phyloP scores from a whole-genome alignment of 257 asterid genomes.

The Phtheirospermum japonicum region DNA sequence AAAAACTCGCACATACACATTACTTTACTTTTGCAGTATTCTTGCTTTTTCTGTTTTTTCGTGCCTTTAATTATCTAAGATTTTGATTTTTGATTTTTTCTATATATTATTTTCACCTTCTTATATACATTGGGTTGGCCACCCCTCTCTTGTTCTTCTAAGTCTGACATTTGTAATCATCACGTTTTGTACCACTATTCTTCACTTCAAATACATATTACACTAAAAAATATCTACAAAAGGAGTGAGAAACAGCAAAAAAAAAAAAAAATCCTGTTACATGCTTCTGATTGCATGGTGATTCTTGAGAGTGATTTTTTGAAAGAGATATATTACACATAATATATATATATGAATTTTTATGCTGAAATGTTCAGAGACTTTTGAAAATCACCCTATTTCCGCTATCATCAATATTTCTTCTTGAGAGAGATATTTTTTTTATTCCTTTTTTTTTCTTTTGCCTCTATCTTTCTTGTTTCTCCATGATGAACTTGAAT shows the following conservation, averaged over 20 bases:
- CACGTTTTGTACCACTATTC: constrained; percentile 19
- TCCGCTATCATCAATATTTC: no score
- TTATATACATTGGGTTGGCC: constrained; percentile 14
- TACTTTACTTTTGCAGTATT: constrained; percentile 33
- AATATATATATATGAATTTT: no score
- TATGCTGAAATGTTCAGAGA: no score
- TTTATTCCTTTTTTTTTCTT: constrained; percentile 30
- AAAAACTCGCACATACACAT: not conserved
- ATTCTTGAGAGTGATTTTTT: no score
- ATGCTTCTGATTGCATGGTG: no score
- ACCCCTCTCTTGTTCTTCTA: not conserved
- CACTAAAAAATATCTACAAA: no score
- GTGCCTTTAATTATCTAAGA: constrained; percentile 24
- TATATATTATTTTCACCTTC: not conserved
- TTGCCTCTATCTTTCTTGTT: constrained; percentile 10
- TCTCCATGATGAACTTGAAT: not conserved
- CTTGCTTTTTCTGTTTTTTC: constrained; percentile 30
- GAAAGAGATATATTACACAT: no score
- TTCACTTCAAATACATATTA: not conserved
- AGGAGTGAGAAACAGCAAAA: no score
- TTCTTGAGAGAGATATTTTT: constrained; percentile 27
- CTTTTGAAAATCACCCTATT: no score
- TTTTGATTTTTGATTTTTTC: constrained; percentile 16
- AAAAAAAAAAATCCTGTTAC: no score
- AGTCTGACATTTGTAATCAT: constrained; percentile 46